Evolutionary conservation across 164 flowering plant genomes (phyloP).

Genomic region (Berberis thunbergii): DNA sequence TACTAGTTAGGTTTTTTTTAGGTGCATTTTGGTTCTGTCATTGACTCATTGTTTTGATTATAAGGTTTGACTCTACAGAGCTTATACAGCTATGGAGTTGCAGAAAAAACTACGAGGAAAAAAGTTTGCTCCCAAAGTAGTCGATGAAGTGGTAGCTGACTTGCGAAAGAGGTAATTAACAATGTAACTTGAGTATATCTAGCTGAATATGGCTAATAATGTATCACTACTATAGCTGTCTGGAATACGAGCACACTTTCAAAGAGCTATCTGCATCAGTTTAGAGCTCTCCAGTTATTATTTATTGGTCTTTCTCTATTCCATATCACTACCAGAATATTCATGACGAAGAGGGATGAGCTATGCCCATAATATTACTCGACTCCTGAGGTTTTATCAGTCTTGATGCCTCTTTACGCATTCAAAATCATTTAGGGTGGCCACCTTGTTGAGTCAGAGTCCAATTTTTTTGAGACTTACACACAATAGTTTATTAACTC

Average conservation of each 20-base stretch:
- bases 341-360: no score
- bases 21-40: neutral
- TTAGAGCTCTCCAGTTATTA: neutral
- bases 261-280: no score
- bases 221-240: neutral
- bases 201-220: neutral
- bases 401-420: no score
- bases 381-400: no score
- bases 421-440: no score
- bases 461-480: no score
- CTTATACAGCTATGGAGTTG: conserved; percentile 63
- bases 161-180: conserved; percentile 46
- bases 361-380: no score
- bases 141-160: conserved; percentile 44
- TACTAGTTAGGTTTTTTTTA: neutral
- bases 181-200: neutral
- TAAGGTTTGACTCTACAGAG: conserved; percentile 30
- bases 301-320: neutral
- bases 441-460: no score
- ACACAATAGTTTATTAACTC: no score
- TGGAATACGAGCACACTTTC: neutral
- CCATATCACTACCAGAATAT: neutral
- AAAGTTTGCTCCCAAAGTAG: conserved; percentile 29
- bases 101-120: conserved; percentile 64
- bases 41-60: neutral